phyloP scores from a whole-genome alignment of 306 rosid genomes.

The Glycyrrhiza uralensis region DNA sequence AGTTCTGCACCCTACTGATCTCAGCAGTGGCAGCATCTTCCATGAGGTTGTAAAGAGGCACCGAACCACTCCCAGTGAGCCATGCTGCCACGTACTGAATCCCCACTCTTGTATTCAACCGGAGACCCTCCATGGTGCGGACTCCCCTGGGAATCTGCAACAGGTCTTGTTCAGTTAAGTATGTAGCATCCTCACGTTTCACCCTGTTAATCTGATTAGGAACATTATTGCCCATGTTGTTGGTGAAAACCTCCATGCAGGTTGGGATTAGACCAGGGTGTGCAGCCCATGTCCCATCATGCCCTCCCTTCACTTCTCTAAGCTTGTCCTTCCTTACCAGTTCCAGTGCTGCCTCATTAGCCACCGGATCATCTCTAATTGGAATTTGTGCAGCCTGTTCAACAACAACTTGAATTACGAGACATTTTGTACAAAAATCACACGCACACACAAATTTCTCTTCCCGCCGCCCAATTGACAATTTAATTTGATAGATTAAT shows the following conservation, averaged over 20 bases:
- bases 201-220: conserved; percentile 55
- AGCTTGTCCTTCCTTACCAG: conserved; percentile 83
- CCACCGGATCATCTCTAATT: conserved; percentile 64
- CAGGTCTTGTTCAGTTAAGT: conserved; percentile 65
- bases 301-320: conserved; percentile 84
- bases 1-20: conserved; percentile 92
- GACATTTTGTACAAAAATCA: not conserved
- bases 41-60: conserved; percentile 94
- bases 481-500: not conserved
- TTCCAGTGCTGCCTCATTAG: conserved; percentile 77
- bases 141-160: conserved; percentile 64
- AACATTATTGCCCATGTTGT: conserved; percentile 44
- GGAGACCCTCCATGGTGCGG: conserved; percentile 73
- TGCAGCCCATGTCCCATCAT: conserved; percentile 98
- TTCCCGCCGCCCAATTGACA: no score
- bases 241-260: conserved; percentile 72
- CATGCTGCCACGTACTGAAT: conserved; percentile 91
- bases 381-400: conserved; percentile 91
- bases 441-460: no score
- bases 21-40: conserved; percentile 98
- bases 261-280: conserved; percentile 78
- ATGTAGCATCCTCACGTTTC: conserved; percentile 55
- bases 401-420: conserved; percentile 3
- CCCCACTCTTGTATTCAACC: conserved; percentile 84
- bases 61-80: conserved; percentile 79